These are phyloP conservation scores for Trichoderma guizhouense DNA, from an alignment of 2,329 filamentous ascomycete genomes.

Conservation along the genomic window DNA sequence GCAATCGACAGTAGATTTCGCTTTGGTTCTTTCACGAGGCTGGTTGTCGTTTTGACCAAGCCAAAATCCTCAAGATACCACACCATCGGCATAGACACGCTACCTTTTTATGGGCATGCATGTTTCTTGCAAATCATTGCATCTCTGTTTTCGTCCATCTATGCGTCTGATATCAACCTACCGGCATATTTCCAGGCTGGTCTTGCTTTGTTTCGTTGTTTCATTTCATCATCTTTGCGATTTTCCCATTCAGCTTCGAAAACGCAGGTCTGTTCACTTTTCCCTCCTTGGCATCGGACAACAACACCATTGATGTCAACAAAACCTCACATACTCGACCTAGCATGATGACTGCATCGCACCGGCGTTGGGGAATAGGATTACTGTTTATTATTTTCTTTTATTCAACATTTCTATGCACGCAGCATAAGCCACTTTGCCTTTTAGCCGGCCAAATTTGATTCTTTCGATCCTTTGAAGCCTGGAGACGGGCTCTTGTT, in stretches of 20 bases:
- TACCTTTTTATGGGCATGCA: neutral
- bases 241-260: neutral
- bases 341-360: slow-evolving; percentile 33
- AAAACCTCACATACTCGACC: slow-evolving; percentile 23
- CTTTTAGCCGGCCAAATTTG: slow-evolving; percentile 4
- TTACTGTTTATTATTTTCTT: slow-evolving; percentile 17
- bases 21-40: neutral
- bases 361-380: slow-evolving; percentile 32
- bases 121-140: neutral
- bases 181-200: neutral
- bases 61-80: neutral
- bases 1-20: neutral
- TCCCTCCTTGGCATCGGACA: slow-evolving; percentile 18
- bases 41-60: neutral
- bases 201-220: neutral
- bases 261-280: slow-evolving; percentile 7
- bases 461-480: slow-evolving; percentile 11
- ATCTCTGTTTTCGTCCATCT: neutral
- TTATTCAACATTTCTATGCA: neutral
- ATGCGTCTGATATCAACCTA: neutral
- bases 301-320: slow-evolving; percentile 24
- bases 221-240: neutral
- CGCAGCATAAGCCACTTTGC: slow-evolving; percentile 8
- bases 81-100: neutral
- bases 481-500: neutral